A percentile compares a stretch with the other conserved stretches of the same genome.
Evolutionary conservation across 257 asterid species (phyloP).

Genomic region (Solanum peruvianum): DNA sequence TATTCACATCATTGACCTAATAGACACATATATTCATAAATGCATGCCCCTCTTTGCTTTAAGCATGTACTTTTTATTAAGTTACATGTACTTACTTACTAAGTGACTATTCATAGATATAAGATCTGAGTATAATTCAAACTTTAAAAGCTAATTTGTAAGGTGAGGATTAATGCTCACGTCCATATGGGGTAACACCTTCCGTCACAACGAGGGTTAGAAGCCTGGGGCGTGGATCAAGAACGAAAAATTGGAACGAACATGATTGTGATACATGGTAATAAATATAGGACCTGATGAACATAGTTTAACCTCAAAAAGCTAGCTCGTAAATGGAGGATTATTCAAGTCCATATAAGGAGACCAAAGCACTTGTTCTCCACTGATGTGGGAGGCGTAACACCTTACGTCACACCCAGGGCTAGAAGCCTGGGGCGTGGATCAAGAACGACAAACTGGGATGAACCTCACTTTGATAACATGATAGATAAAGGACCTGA

Average conservation of each 20-base stretch:
- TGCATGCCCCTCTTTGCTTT: not conserved
- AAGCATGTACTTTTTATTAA: not conserved
- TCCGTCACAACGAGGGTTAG: not conserved
- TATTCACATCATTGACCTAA: not conserved
- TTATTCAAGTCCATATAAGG: no score
- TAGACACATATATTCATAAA: not conserved
- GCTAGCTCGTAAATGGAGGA: no score
- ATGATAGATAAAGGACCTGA: not conserved
- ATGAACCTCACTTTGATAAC: not conserved
- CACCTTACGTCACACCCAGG: not conserved
- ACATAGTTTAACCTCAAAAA: not conserved
- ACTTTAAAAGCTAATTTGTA: not conserved
- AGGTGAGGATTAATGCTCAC: not conserved
- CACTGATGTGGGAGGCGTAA: not conserved
- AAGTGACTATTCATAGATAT: not conserved
- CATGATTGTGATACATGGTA: no score
- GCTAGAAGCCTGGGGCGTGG: not conserved
- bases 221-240: not conserved
- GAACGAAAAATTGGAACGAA: not conserved
- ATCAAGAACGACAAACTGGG: not conserved
- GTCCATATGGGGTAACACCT: not conserved
- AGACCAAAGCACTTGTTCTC: not conserved
- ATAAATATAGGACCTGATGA: not conserved
- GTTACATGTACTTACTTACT: not conserved
- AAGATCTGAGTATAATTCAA: not conserved